Conservation (phyloP, 2,329 filamentous ascomycete species). For the Trichoderma breve region DNA sequence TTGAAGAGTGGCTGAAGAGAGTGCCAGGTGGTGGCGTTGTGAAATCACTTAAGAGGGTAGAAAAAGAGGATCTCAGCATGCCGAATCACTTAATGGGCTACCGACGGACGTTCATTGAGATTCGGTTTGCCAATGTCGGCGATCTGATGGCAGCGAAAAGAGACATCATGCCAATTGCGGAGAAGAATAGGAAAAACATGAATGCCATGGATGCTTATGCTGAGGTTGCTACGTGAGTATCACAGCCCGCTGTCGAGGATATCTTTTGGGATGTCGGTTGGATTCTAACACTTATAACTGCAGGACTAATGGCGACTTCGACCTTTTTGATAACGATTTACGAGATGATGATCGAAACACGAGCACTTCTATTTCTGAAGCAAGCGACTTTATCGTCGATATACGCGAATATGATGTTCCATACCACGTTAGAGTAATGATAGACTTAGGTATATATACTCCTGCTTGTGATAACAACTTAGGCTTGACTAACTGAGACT, state of each 20-base stretch:
- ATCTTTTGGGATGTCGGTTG: not conserved
- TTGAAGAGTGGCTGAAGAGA: conserved; percentile 90
- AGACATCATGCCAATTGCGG: conserved; percentile 83
- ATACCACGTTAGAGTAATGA: conserved; percentile 98
- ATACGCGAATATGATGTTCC: conserved; percentile 99
- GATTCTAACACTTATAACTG: conserved; percentile 35
- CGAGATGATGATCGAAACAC: conserved; percentile 76
- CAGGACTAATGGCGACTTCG: conserved; percentile 76
- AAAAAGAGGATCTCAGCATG: conserved; percentile 92
- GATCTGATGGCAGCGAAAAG: conserved; percentile 83
- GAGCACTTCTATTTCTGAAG: conserved; percentile 75
- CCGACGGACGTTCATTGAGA: conserved; percentile 79
- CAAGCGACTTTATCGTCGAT: conserved; percentile 96
- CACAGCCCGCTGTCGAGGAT: too few species aligned
- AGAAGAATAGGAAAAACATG: conserved; percentile 95
- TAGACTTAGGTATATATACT: conserved; percentile 72
- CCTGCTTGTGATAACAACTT: not conserved
- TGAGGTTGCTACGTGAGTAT: conserved; percentile 79
- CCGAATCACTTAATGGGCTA: conserved; percentile 95
- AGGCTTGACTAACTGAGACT: conserved; percentile 25
- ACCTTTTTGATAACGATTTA: conserved; percentile 92
- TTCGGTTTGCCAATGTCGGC: conserved; percentile 82
- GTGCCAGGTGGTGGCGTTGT: conserved; percentile 76
- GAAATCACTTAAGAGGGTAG: conserved; percentile 71
- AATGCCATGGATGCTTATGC: conserved; percentile 98